Evolutionary conservation across 2,329 filamentous ascomycete genomes (phyloP), one percentile per base, ranked within the genome.

Genomic region (Cladosporium velox): DNA sequence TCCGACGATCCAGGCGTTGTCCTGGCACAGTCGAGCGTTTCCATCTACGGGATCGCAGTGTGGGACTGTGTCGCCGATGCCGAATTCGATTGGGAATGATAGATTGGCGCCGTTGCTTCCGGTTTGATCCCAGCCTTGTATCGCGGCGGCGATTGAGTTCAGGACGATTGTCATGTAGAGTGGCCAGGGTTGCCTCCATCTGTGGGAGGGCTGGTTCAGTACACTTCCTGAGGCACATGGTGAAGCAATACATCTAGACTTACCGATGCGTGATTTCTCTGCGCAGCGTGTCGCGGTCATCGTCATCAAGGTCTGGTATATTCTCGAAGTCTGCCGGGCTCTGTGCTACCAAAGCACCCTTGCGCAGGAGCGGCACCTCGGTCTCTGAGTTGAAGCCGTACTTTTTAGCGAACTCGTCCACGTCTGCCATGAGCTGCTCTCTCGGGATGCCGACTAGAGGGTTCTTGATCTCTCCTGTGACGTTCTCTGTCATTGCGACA

Each of bases 281-380:
- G 60, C 81, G 81, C 21, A 93, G 81, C 15, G 80, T 81, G 24
- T 83, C 79, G 66, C 88, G 85, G 72, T 90, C 88, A 1, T 81
- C 79, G 12, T 89, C 83, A 64, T 82, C 79, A 1, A 93, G 82
- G 12, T 86, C 84, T 62, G 86, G 79, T 64, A 92, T 83, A 55
- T 83, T 80, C 66, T 91, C 88, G 73, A 83, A 90, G 44, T 83
- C 82, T 11, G 80, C 79, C 0, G 90, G 90, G 71, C 88, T 86
- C 75, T 91, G 89, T 2, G 91, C 91, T 24, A 92, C 84, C 15
- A 93, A 81, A 7, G 91, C 91, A 35, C 90, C 91, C 72, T 89
- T 89, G 61, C 85, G 82, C 61, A 93, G 82, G 18, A 90, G 74
- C 3, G 80, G 78, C 3, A 87, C 78, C 69, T 65, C 64, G 10